Evolutionary conservation across 2,329 filamentous ascomycete species (phyloP).

Genomic region (Colletotrichum musae): DNA sequence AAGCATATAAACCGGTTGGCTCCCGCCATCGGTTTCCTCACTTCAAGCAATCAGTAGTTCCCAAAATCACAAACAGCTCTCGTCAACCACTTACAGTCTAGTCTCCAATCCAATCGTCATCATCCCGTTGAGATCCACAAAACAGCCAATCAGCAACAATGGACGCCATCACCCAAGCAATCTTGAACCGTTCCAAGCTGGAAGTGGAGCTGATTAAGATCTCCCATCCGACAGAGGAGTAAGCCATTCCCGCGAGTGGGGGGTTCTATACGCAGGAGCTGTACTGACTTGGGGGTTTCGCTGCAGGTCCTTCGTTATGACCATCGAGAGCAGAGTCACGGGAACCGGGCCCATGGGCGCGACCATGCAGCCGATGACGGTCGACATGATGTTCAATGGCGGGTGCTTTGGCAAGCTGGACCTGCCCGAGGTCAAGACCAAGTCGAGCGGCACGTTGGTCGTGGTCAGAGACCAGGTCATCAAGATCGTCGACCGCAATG

Average conservation of each 20-base stretch:
- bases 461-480: constrained; percentile 47
- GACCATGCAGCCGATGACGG: constrained; percentile 48
- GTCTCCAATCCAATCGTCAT: constrained; percentile 27
- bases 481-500: constrained; percentile 47
- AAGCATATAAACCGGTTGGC: constrained; percentile 30
- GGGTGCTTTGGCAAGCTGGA: constrained; percentile 48
- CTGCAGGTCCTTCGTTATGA: constrained; percentile 48
- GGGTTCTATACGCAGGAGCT: not conserved
- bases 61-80: not conserved
- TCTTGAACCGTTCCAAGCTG: constrained; percentile 47
- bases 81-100: constrained; percentile 9
- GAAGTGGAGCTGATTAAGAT: constrained; percentile 50
- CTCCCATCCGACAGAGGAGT: constrained; percentile 49
- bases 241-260: constrained; percentile 24
- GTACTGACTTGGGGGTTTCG: constrained; percentile 12
- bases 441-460: constrained; percentile 47
- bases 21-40: not conserved
- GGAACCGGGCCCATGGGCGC: constrained; percentile 50
- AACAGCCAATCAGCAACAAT: constrained; percentile 40
- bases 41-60: not conserved
- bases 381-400: constrained; percentile 50
- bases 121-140: constrained; percentile 22
- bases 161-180: constrained; percentile 48
- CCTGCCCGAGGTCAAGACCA: constrained; percentile 49
- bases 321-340: constrained; percentile 49